phyloP scores from a whole-genome alignment of 2,329 filamentous ascomycete genomes.

The Fusarium sterilihyphosum region DNA sequence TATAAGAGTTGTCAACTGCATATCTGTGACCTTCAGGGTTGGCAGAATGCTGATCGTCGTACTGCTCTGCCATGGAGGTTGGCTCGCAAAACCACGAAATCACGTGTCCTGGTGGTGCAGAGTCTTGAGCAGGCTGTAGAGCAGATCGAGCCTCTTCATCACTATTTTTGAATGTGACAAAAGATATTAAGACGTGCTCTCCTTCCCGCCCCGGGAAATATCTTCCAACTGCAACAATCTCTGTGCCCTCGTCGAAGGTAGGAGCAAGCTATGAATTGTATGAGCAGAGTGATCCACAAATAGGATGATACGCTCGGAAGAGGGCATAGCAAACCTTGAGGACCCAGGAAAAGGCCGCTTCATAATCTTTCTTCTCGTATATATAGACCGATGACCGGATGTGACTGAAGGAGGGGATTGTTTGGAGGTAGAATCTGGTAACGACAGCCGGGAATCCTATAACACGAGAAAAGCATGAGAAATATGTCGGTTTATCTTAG shows the following conservation, averaged over 20 bases:
- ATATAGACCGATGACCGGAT: not conserved
- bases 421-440: not conserved
- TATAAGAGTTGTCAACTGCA: not conserved
- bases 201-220: not conserved
- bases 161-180: not conserved
- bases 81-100: not conserved
- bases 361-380: not conserved
- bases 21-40: not conserved
- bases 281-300: accelerated
- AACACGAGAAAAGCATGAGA: not conserved
- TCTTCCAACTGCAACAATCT: not conserved
- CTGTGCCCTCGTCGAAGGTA: not conserved
- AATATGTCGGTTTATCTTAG: accelerated
- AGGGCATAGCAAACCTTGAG: too few relatives aligned
- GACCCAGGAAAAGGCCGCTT: not conserved
- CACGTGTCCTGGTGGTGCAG: not conserved
- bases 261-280: not conserved
- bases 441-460: not conserved
- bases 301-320: too few relatives aligned
- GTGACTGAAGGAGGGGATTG: not conserved
- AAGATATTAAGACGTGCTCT: not conserved
- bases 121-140: not conserved
- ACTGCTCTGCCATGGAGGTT: not conserved
- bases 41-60: not conserved
- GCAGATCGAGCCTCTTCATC: not conserved